Evolutionary conservation across 2,329 filamentous ascomycete genomes (phyloP).

Genomic region (Akanthomyces dipterigenus): DNA sequence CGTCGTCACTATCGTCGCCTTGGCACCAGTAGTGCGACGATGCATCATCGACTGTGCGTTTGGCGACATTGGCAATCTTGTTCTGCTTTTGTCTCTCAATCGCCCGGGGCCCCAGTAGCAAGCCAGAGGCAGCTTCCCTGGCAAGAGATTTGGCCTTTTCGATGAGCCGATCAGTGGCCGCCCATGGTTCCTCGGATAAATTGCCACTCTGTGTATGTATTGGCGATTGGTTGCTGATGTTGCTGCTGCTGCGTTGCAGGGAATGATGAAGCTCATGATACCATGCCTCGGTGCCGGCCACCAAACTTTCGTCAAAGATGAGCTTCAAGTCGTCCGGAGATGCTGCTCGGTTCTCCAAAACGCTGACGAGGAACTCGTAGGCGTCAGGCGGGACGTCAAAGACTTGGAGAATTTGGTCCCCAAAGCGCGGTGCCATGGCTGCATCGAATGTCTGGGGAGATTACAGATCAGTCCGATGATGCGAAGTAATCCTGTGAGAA

Average conservation of each 20-base stretch:
- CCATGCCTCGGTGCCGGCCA: constrained; percentile 24
- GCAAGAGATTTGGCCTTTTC: constrained; percentile 23
- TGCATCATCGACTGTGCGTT: background rate
- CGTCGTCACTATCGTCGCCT: background rate
- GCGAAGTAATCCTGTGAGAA: background rate
- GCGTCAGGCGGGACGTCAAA: constrained; percentile 28
- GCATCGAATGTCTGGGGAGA: background rate
- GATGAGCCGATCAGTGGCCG: constrained; percentile 19
- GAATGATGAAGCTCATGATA: background rate
- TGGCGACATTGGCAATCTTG: background rate
- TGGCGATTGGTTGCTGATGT: too few relatives aligned
- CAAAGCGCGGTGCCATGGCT: constrained; percentile 15
- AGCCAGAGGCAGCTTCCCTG: constrained; percentile 16
- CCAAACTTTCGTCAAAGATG: constrained; percentile 25
- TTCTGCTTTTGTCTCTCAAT: background rate
- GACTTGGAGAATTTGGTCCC: constrained; percentile 21
- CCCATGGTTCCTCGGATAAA: background rate
- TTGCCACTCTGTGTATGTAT: background rate
- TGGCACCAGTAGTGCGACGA: constrained; percentile 7
- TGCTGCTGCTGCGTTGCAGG: too few relatives aligned
- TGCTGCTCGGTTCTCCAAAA: constrained; percentile 22
- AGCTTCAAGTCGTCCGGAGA: constrained; percentile 21
- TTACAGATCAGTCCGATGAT: background rate
- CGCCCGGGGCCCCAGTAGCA: background rate
- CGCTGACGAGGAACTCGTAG: constrained; percentile 24